phyloP scores from a whole-genome alignment of 371 early-diverging fungal genomes.

The Mortierella sp. region DNA sequence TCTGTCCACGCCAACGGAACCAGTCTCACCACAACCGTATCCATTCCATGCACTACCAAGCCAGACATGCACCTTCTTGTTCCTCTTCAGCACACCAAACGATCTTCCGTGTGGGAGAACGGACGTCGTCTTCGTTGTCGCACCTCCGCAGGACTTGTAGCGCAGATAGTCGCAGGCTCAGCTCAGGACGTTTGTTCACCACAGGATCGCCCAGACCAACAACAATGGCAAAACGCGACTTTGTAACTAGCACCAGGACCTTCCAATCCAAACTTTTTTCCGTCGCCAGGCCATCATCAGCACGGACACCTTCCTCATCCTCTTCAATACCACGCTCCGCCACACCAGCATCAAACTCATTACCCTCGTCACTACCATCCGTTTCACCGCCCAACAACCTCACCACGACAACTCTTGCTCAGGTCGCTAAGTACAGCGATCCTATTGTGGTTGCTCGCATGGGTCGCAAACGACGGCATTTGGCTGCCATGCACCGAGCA shows the following conservation, averaged over 20 bases:
- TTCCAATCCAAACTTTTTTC: neutral
- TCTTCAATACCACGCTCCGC: neutral
- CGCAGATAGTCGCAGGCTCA: neutral
- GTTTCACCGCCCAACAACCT: neutral
- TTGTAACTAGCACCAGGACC: neutral
- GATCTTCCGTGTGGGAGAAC: neutral
- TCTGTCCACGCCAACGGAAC: neutral
- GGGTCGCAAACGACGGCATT: slow-evolving; percentile 16
- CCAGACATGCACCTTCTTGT: neutral
- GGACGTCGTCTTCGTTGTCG: neutral
- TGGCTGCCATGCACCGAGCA: slow-evolving; percentile 22
- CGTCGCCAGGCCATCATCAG: neutral
- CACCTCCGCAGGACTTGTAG: neutral
- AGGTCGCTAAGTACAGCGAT: neutral
- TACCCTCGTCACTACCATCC: slow-evolving; percentile 6
- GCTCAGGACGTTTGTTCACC: neutral
- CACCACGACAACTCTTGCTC: neutral
- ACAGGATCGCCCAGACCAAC: neutral
- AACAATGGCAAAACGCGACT: neutral
- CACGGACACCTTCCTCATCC: neutral
- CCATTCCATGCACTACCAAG: neutral
- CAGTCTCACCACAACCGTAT: neutral
- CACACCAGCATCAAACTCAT: neutral
- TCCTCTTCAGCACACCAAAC: neutral
- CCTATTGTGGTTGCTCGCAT: neutral